Percentiles rank a stretch among this genome's conserved stretches.
phyloP scores from a whole-genome alignment of 345 rosid species.

The Kernera saxatilis region DNA sequence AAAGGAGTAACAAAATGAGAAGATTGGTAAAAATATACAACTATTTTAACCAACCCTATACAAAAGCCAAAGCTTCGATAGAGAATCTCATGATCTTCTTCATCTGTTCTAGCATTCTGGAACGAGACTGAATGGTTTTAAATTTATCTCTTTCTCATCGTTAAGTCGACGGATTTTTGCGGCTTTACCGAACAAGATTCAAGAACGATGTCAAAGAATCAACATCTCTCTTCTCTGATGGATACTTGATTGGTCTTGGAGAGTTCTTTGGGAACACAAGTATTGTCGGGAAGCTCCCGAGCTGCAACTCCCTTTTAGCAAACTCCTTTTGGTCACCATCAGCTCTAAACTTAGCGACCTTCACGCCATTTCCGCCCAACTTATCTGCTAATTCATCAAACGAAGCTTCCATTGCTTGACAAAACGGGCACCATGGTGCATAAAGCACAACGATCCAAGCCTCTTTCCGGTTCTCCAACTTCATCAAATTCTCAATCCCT shows the following conservation, averaged over 20 bases:
- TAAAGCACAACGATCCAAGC: constrained; percentile 88
- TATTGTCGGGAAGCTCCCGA: constrained; percentile 83
- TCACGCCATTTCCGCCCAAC: constrained; percentile 51
- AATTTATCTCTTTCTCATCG: neutral
- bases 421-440: constrained; percentile 96
- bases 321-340: constrained; percentile 84
- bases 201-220: constrained; percentile 82
- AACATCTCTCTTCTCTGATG: constrained; percentile 85
- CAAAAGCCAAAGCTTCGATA: neutral
- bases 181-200: constrained; percentile 57
- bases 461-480: constrained; percentile 61
- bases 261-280: constrained; percentile 82
- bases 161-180: neutral
- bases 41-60: neutral
- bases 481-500: constrained; percentile 75
- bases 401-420: constrained; percentile 86
- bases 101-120: constrained; percentile 26
- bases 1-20: neutral
- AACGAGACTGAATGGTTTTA: constrained; percentile 8
- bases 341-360: constrained; percentile 87
- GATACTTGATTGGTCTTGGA: constrained; percentile 69
- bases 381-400: constrained; percentile 71
- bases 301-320: constrained; percentile 64
- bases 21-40: neutral
- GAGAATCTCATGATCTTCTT: neutral